Evolutionary conservation across 768 basidiomycete species (phyloP), one percentile per base, ranked within the genome.

Genomic region (Leccinum truebloodii): DNA sequence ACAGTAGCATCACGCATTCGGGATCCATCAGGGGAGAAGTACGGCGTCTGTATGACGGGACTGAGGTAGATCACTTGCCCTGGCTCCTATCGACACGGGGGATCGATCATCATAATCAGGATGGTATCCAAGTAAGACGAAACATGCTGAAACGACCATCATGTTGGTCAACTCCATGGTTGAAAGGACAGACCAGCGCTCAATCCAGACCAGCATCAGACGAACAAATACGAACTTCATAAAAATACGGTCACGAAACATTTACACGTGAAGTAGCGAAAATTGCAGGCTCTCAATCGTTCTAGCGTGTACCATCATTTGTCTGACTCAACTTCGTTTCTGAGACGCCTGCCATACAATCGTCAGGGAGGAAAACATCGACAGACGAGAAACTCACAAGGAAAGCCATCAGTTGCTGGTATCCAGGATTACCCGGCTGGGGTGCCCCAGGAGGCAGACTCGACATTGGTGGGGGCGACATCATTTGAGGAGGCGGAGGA

Each of bases 321-420:
- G 28, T 16, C 16, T 13, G 32, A 7, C 26, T 65, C 57, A 73
- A 6, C 66, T 55, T 60, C 72, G 70, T 58, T 73, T 73, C 61
- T 73, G 72, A 16, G 71, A 60, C 6, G 72, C 69, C 69, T 73
- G 28, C n/a, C 28, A 16, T 13, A 1, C 7, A 37, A 46, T 8
- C 18, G 26, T 63, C 32, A 69, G 32, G 1, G 8, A 24, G 9
- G n/a, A 26, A 54, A 9, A 13, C n/a, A 6, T 0, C 2, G 24
- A 58, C 16, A 41, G 6, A 9, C 14, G 3, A 20, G n/a, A 53
- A 14, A 72, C 84, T 75, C 61, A 89, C 88, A 63, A 88, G 76
- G 67, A 84, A 90, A 18, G 84, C 82, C 85, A 90, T 87, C 49
- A 90, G 72, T 65, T 88, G 85, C 65, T 86, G 85, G 64, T 86